phyloP scores from a whole-genome alignment of 2,329 filamentous ascomycete genomes.

The Macrophomina phaseolina region DNA sequence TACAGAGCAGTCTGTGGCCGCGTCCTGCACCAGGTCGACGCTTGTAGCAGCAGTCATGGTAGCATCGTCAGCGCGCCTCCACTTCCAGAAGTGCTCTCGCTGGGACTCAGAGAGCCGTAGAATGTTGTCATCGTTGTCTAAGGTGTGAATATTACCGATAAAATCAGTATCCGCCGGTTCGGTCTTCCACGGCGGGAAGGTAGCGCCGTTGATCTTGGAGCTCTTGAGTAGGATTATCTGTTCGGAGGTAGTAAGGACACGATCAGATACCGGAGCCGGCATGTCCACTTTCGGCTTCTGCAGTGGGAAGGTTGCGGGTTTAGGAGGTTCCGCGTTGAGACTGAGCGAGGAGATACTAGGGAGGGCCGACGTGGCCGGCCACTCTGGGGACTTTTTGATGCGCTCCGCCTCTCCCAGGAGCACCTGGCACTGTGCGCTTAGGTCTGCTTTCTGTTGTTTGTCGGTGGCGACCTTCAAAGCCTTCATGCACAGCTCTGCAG shows the following conservation, averaged over 20 bases:
- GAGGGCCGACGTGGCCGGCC: slow-evolving; percentile 30
- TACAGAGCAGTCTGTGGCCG: slow-evolving; percentile 95
- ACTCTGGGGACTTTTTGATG: slow-evolving; percentile 63
- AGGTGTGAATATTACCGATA: slow-evolving; percentile 32
- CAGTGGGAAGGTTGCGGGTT: background rate
- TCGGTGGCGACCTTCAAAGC: slow-evolving; percentile 68
- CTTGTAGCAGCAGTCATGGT: slow-evolving; percentile 64
- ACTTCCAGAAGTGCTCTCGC: slow-evolving; percentile 76
- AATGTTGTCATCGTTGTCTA: slow-evolving; percentile 66
- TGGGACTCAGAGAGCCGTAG: slow-evolving; percentile 79
- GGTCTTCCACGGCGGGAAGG: slow-evolving; percentile 84
- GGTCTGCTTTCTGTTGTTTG: slow-evolving; percentile 67
- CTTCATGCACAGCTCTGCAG: slow-evolving; percentile 81
- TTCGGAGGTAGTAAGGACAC: slow-evolving; percentile 71
- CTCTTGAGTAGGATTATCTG: slow-evolving; percentile 76
- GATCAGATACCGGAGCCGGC: slow-evolving; percentile 50
- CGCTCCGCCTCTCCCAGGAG: slow-evolving; percentile 75
- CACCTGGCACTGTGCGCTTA: slow-evolving; percentile 71
- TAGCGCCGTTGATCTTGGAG: slow-evolving; percentile 79
- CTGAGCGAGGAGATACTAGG: slow-evolving; percentile 14
- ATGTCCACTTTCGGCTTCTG: slow-evolving; percentile 1
- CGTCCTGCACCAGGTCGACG: slow-evolving; percentile 90
- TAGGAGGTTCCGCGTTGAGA: background rate
- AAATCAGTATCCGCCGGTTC: slow-evolving; percentile 69
- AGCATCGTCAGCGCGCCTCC: slow-evolving; percentile 76